Evolutionary conservation across 257 asterid species (phyloP).

Genomic region (Nicotiana undulata): DNA sequence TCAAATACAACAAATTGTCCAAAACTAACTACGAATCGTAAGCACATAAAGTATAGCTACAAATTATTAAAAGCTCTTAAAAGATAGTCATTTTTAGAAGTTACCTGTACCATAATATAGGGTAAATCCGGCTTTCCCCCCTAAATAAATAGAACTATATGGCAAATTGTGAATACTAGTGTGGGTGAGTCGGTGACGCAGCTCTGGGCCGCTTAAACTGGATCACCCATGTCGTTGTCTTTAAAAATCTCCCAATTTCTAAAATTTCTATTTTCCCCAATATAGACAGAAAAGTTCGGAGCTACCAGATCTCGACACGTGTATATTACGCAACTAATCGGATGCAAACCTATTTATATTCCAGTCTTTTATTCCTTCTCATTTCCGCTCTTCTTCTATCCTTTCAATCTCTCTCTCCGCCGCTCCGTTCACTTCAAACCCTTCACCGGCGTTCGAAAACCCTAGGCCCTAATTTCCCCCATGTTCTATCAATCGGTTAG

Average conservation of each 20-base stretch:
- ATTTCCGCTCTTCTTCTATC: slow-evolving; percentile 20
- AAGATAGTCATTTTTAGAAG: too few relatives aligned
- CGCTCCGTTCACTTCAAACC: slow-evolving; percentile 10
- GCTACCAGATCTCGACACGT: slow-evolving; percentile 24
- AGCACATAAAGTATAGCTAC: too few relatives aligned
- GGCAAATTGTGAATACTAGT: too few relatives aligned
- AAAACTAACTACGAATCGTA: too few relatives aligned
- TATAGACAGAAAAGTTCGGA: background rate
- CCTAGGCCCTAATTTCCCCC: slow-evolving; percentile 12
- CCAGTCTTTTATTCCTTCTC: slow-evolving; percentile 29
- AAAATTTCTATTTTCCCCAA: background rate
- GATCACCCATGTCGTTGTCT: background rate
- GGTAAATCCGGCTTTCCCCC: too few relatives aligned
- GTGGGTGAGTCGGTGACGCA: background rate
- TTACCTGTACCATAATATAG: too few relatives aligned
- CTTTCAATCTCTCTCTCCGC: background rate
- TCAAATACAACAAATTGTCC: too few relatives aligned
- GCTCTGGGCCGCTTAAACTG: background rate
- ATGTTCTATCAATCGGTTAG: background rate
- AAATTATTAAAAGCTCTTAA: too few relatives aligned
- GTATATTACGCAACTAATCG: slow-evolving; percentile 21
- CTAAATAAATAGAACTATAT: too few relatives aligned
- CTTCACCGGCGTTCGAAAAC: slow-evolving; percentile 13
- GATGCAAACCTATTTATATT: slow-evolving; percentile 52
- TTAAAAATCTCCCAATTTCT: background rate